Conservation (phyloP, 441 rosid genomes). For the Bruguiera hainesii region DNA sequence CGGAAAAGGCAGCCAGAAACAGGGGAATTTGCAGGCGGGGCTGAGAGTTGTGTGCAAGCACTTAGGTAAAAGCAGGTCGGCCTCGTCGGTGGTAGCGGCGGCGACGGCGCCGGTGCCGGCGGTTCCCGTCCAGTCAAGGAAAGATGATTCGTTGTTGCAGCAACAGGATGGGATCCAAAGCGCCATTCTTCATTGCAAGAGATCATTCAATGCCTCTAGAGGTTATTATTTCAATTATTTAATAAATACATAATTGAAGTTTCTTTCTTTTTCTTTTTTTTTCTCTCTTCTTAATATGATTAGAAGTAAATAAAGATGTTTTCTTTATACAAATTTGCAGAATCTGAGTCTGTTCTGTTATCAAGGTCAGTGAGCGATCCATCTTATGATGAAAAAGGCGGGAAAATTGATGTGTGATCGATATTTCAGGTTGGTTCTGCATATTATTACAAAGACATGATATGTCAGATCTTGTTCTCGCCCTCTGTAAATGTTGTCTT, state of each 20-base stretch:
- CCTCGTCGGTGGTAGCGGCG: conserved; percentile 41
- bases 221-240: not conserved
- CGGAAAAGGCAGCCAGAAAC: conserved; percentile 33
- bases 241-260: not conserved
- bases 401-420: conserved; percentile 18
- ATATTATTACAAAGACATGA: no score
- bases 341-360: conserved; percentile 49
- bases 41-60: conserved; percentile 69
- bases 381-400: conserved; percentile 31
- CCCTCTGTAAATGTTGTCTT: conserved; percentile 23
- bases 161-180: conserved; percentile 90
- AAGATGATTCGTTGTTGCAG: conserved; percentile 86
- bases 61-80: conserved; percentile 86
- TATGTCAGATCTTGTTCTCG: not conserved
- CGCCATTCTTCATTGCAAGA: conserved; percentile 93
- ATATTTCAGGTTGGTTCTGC: not conserved
- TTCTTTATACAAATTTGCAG: conserved; percentile 23
- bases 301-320: not conserved
- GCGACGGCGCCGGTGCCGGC: conserved; percentile 21
- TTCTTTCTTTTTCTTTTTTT: not conserved
- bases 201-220: conserved; percentile 61
- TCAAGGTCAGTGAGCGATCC: conserved; percentile 69
- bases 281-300: not conserved
- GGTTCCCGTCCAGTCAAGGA: conserved; percentile 32
- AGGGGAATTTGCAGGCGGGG: conserved; percentile 59